phyloP scores from a whole-genome alignment of 139 green algal genomes.

The Chlamydomonas applanata region DNA sequence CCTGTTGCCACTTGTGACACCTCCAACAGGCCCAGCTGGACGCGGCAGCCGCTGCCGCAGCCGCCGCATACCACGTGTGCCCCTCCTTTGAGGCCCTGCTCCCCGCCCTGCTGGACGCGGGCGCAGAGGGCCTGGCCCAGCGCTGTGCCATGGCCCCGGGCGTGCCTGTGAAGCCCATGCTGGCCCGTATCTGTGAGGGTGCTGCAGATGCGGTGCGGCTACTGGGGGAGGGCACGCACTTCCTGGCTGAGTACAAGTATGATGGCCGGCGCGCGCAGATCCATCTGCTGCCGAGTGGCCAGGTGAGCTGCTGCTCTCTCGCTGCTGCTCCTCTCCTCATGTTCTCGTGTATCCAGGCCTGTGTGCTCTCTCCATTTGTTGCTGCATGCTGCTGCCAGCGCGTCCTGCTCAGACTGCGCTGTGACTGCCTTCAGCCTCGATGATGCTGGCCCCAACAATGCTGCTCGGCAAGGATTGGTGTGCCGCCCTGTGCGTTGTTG shows the following conservation, averaged over 20 bases:
- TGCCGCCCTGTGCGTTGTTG: not conserved
- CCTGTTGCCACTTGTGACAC: not conserved
- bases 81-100: conserved; percentile 74
- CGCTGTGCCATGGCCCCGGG: conserved; percentile 57
- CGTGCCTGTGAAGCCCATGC: conserved; percentile 90
- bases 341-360: not conserved
- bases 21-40: conserved; percentile 52
- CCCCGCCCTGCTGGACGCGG: conserved; percentile 57
- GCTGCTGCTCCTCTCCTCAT: not conserved
- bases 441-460: not conserved
- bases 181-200: conserved; percentile 74
- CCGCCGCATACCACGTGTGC: conserved; percentile 77
- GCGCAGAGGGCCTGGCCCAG: conserved; percentile 47
- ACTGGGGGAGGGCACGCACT: conserved; percentile 3
- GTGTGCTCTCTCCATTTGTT: not conserved
- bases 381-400: no score
- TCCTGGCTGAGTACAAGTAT: conserved; percentile 86
- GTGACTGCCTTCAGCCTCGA: not conserved
- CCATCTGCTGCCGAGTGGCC: conserved; percentile 61
- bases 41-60: conserved; percentile 49
- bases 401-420: no score
- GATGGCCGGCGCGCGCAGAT: conserved; percentile 88
- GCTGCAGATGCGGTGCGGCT: conserved; percentile 30
- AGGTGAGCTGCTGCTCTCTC: conserved; percentile 14
- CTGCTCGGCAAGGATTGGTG: not conserved